These are phyloP conservation scores for Fallopia convolvulus DNA, from an alignment of 148 eudicot species.

Conservation along the genomic window DNA sequence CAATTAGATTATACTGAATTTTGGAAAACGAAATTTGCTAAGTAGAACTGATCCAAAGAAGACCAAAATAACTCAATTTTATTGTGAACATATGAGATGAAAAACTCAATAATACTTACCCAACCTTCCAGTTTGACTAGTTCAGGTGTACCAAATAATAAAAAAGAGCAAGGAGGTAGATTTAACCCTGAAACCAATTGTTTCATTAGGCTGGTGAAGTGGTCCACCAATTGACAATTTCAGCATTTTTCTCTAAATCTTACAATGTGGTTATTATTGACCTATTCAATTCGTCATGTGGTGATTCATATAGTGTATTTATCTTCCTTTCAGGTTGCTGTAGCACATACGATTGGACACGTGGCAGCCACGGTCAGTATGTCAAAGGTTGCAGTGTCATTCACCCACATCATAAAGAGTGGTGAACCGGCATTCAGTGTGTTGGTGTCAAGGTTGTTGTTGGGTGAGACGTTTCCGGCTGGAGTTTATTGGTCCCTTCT, in stretches of 20 bases:
- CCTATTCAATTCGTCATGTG: not conserved
- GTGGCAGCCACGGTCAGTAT: slow-evolving; percentile 17
- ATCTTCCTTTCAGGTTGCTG: slow-evolving; percentile 4
- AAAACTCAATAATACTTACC: not conserved
- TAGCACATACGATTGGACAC: slow-evolving; percentile 15
- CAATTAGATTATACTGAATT: not conserved
- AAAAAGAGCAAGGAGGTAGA: not conserved
- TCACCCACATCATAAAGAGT: slow-evolving; percentile 17
- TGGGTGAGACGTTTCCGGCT: slow-evolving; percentile 14
- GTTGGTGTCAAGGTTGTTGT: slow-evolving; percentile 15
- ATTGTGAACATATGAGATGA: not conserved
- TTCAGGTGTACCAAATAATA: not conserved
- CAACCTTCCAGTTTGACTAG: not conserved
- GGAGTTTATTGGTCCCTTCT: slow-evolving; percentile 15
- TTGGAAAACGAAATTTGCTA: not conserved
- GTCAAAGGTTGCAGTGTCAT: slow-evolving; percentile 17
- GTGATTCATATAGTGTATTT: not conserved
- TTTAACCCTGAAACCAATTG: not conserved
- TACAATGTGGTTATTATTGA: not conserved
- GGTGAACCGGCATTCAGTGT: slow-evolving; percentile 16
- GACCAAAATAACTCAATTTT: not conserved
- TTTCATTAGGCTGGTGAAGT: not conserved
- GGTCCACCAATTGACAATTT: not conserved
- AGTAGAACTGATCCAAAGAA: not conserved
- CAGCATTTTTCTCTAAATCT: not conserved